These are phyloP conservation scores for Lachancea sp. DNA, from an alignment of 805 yeast genomes.

Conservation along the genomic window DNA sequence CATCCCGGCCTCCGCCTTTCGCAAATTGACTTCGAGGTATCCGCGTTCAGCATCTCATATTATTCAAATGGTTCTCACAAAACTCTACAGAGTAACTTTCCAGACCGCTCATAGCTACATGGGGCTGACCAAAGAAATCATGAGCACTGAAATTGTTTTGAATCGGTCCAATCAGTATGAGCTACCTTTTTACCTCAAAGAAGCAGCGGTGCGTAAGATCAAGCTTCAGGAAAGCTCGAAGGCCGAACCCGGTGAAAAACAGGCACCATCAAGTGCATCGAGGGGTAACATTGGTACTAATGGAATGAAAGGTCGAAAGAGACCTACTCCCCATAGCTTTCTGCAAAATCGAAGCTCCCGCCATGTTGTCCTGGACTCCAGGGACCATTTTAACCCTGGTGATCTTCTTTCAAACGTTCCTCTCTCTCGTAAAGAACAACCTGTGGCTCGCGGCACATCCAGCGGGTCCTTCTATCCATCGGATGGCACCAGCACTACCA, in stretches of 20 bases:
- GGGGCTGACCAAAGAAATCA: conserved; percentile 75
- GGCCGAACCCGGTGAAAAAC: neutral
- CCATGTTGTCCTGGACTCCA: conserved; percentile 48
- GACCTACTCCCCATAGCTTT: conserved; percentile 6
- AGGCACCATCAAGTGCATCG: neutral
- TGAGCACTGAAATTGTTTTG: conserved; percentile 63
- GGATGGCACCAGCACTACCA: neutral
- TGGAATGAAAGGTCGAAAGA: neutral
- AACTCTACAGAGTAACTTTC: conserved; percentile 84
- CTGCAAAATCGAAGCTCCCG: conserved; percentile 30
- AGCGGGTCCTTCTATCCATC: neutral
- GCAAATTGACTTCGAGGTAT: conserved; percentile 59
- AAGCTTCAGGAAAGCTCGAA: conserved; percentile 15
- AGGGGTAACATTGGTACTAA: neutral
- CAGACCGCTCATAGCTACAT: conserved; percentile 83
- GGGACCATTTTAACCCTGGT: conserved; percentile 68
- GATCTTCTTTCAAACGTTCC: conserved; percentile 81
- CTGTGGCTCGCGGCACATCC: conserved; percentile 2
- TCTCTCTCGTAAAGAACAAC: conserved; percentile 38
- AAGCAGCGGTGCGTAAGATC: conserved; percentile 46
- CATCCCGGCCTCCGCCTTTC: conserved; percentile 80
- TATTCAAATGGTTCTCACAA: conserved; percentile 82
- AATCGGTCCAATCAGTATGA: conserved; percentile 45
- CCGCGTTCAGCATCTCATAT: conserved; percentile 92
- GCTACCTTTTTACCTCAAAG: conserved; percentile 60